Percentiles rank a stretch among this genome's conserved stretches.
Evolutionary conservation across 352 stramenopile species (phyloP).

Genomic region (Pseudoperonospora humuli): DNA sequence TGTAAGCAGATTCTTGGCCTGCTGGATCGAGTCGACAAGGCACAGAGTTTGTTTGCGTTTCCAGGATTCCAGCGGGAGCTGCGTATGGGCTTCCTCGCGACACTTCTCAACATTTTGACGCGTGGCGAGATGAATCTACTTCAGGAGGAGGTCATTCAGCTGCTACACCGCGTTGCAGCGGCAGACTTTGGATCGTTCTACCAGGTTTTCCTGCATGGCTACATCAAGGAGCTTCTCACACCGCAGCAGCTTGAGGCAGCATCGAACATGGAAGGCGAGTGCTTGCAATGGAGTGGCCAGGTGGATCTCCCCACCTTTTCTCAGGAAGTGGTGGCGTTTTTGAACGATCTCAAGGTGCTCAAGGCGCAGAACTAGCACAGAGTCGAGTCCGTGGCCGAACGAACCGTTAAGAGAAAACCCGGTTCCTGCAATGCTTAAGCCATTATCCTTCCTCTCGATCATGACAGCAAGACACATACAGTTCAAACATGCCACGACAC

Average conservation of each 20-base stretch:
- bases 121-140: slow-evolving; percentile 75
- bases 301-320: slow-evolving; percentile 71
- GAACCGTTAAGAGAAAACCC: background rate
- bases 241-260: slow-evolving; percentile 41
- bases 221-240: slow-evolving; percentile 61
- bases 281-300: slow-evolving; percentile 67
- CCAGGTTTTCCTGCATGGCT: slow-evolving; percentile 49
- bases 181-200: slow-evolving; percentile 79
- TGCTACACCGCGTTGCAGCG: slow-evolving; percentile 59
- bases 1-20: slow-evolving; percentile 67
- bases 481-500: background rate
- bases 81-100: slow-evolving; percentile 67
- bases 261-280: slow-evolving; percentile 43
- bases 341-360: slow-evolving; percentile 73
- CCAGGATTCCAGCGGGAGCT: slow-evolving; percentile 64
- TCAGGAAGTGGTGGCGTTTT: slow-evolving; percentile 53
- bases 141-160: slow-evolving; percentile 60
- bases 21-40: slow-evolving; percentile 57
- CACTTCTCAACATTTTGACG: slow-evolving; percentile 69
- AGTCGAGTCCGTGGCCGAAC: background rate
- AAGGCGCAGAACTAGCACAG: slow-evolving; percentile 44
- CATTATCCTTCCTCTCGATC: background rate
- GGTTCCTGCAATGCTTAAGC: too few species aligned
- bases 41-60: slow-evolving; percentile 62
- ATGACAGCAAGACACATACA: background rate